These are phyloP conservation scores for Isabelozyma pseudorhagii DNA, from an alignment of 805 yeast species.

Conservation along the genomic window DNA sequence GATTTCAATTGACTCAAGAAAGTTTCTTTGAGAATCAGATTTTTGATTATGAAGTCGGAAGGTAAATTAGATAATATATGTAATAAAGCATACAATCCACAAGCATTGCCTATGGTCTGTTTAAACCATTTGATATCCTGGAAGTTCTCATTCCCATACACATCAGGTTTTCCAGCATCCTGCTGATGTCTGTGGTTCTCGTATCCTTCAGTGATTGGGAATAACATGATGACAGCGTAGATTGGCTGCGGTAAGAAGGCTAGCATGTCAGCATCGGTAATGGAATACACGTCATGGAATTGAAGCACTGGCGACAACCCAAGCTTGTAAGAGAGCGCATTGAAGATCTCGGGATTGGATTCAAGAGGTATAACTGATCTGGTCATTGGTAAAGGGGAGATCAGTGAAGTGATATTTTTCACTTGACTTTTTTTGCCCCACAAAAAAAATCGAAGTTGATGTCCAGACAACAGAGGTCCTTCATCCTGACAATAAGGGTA, in stretches of 20 bases:
- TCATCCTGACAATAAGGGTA: no score
- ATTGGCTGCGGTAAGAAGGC: conserved; percentile 81
- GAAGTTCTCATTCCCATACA: conserved; percentile 21
- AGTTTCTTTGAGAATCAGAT: conserved; percentile 25
- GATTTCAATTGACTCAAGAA: conserved; percentile 14
- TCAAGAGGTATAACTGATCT: conserved; percentile 75
- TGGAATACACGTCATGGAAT: conserved; percentile 80
- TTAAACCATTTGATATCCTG: conserved; percentile 66
- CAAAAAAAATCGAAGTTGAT: not conserved
- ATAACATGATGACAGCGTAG: conserved; percentile 69
- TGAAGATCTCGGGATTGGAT: conserved; percentile 83
- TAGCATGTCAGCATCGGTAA: conserved; percentile 79
- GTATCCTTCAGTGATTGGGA: conserved; percentile 69
- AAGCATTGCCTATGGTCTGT: conserved; percentile 83
- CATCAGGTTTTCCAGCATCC: conserved; percentile 22
- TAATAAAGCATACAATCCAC: conserved; percentile 87
- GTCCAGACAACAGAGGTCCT: no score
- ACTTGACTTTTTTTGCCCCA: not conserved
- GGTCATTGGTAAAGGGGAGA: not conserved
- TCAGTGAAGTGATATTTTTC: not conserved
- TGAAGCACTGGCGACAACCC: conserved; percentile 61
- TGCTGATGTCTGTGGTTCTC: conserved; percentile 47
- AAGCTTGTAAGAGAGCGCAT: conserved; percentile 59
- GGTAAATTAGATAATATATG: conserved; percentile 55
- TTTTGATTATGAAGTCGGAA: conserved; percentile 38